Conservation (phyloP, 108 stramenopile genomes). For the Fragilaria radians region DNA sequence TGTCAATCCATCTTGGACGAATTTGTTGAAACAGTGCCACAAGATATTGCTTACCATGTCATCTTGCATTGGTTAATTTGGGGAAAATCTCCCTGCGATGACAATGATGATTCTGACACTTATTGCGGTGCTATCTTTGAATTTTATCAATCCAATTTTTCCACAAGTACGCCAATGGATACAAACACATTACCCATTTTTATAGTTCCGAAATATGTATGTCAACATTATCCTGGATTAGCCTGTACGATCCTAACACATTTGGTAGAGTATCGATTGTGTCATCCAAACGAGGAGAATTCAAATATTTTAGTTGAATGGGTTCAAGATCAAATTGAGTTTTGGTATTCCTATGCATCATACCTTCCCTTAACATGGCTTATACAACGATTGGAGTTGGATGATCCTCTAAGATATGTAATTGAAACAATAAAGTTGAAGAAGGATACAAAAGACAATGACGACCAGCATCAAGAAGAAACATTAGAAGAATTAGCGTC, state of each 20-base stretch:
- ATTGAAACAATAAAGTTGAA: background rate
- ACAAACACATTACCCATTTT: slow-evolving; percentile 40
- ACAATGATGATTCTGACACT: slow-evolving; percentile 17
- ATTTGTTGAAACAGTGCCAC: slow-evolving; percentile 38
- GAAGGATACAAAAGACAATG: background rate
- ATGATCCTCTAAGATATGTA: background rate
- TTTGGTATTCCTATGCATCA: background rate
- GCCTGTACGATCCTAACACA: slow-evolving; percentile 41
- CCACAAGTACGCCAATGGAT: slow-evolving; percentile 19
- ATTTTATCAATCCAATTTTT: slow-evolving; percentile 18
- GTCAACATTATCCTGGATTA: slow-evolving; percentile 62
- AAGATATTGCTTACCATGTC: slow-evolving; percentile 37
- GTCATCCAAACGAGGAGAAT: slow-evolving; percentile 21
- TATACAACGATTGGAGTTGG: background rate
- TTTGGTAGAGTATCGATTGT: slow-evolving; percentile 57
- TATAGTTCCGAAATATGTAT: slow-evolving; percentile 31
- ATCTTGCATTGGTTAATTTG: slow-evolving; percentile 47
- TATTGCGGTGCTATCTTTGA: slow-evolving; percentile 18
- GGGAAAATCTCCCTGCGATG: too few relatives aligned
- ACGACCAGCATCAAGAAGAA: background rate
- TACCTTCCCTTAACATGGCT: background rate
- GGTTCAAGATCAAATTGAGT: background rate
- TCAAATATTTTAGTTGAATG: background rate
- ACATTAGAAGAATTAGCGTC: background rate
- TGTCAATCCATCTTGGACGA: slow-evolving; percentile 33